These are phyloP conservation scores for Tylopilus balloui DNA, from an alignment of 768 basidiomycete species.

Conservation along the genomic window DNA sequence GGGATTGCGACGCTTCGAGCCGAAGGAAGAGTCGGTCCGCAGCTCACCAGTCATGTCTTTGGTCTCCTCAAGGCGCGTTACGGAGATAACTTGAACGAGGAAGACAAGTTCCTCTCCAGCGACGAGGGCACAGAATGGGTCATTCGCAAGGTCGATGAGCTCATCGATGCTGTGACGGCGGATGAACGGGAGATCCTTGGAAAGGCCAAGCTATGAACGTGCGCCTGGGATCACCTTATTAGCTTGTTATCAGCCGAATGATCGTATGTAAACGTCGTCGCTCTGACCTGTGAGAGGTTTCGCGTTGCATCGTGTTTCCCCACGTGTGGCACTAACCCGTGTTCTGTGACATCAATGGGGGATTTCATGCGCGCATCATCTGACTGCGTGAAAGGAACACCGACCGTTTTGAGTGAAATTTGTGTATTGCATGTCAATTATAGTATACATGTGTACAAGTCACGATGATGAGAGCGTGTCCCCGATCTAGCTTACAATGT, in stretches of 20 bases:
- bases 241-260: slow-evolving; percentile 30
- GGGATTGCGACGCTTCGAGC: slow-evolving; percentile 83
- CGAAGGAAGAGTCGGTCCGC: slow-evolving; percentile 80
- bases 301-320: slow-evolving; percentile 29
- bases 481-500: slow-evolving; percentile 31
- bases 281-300: slow-evolving; percentile 17
- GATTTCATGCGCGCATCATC: slow-evolving; percentile 15
- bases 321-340: slow-evolving; percentile 32
- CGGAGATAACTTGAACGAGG: slow-evolving; percentile 53
- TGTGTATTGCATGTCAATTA: slow-evolving; percentile 29
- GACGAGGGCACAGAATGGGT: slow-evolving; percentile 92
- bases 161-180: slow-evolving; percentile 67
- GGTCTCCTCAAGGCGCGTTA: slow-evolving; percentile 82
- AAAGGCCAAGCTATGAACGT: slow-evolving; percentile 59
- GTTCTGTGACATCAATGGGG: slow-evolving; percentile 20
- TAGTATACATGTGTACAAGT: slow-evolving; percentile 31
- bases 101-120: slow-evolving; percentile 75
- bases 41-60: slow-evolving; percentile 84
- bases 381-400: slow-evolving; percentile 18
- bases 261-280: slow-evolving; percentile 23
- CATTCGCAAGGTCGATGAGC: slow-evolving; percentile 73
- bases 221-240: slow-evolving; percentile 20
- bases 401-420: slow-evolving; percentile 21
- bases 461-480: slow-evolving; percentile 28
- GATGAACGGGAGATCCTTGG: slow-evolving; percentile 35